Evolutionary conservation across 2,329 filamentous ascomycete genomes (phyloP).

Genomic region (Leptographium lundbergii): DNA sequence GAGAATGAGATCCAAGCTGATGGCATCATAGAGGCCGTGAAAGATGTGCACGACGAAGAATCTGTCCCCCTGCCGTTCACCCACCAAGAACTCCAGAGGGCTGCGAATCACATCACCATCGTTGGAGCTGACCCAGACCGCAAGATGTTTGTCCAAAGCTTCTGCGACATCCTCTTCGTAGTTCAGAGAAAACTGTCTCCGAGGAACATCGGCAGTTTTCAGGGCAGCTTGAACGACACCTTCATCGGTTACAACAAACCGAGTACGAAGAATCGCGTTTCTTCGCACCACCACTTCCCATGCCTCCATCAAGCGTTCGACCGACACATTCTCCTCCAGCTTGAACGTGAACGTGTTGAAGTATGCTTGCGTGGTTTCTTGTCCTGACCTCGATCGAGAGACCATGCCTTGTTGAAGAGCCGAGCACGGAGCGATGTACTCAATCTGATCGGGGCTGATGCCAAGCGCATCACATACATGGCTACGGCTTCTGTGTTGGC

Average conservation of each 20-base stretch:
- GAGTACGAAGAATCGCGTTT: constrained; percentile 57
- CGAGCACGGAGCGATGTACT: constrained; percentile 71
- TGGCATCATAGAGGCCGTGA: constrained; percentile 79
- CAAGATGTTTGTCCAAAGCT: constrained; percentile 23
- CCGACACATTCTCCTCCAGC: constrained; percentile 32
- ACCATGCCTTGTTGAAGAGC: constrained; percentile 81
- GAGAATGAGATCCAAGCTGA: constrained; percentile 59
- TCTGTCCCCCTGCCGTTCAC: constrained; percentile 15
- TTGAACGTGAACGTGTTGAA: constrained; percentile 62
- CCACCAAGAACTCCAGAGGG: constrained; percentile 39
- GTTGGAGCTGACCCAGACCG: constrained; percentile 43
- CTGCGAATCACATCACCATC: constrained; percentile 26
- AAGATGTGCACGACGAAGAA: constrained; percentile 59
- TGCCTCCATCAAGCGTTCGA: constrained; percentile 35
- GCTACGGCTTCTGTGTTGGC: constrained; percentile 46
- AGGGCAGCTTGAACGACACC: constrained; percentile 65
- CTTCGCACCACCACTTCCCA: constrained; percentile 41
- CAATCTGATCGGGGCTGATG: constrained; percentile 41
- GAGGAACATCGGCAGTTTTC: constrained; percentile 27
- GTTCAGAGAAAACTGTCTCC: constrained; percentile 24
- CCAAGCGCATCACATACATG: constrained; percentile 39
- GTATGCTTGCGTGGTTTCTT: constrained; percentile 45
- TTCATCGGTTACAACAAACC: constrained; percentile 59
- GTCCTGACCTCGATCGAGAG: constrained; percentile 43
- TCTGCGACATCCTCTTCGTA: constrained; percentile 19